Conservation (phyloP, 768 basidiomycete species). For the Mycena belliarum region DNA sequence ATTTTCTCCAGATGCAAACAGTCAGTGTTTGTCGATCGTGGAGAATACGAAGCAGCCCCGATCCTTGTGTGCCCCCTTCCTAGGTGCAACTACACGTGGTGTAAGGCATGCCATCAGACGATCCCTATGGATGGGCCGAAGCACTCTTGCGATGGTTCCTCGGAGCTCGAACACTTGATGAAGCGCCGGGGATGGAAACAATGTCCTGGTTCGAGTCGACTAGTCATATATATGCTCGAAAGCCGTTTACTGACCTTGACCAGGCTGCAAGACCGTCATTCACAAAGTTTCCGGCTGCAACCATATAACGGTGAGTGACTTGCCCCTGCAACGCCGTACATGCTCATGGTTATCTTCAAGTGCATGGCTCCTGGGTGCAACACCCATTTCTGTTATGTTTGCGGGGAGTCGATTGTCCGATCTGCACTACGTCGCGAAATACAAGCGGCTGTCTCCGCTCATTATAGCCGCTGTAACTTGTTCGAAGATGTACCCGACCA, state of each 20-base stretch:
- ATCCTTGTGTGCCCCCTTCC: slow-evolving; percentile 52
- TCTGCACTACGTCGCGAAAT: slow-evolving; percentile 38
- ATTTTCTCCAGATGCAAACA: slow-evolving; percentile 47
- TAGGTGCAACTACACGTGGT: slow-evolving; percentile 56
- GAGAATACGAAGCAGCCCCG: slow-evolving; percentile 40
- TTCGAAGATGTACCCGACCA: slow-evolving; percentile 32
- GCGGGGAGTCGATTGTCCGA: slow-evolving; percentile 46
- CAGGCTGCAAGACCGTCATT: slow-evolving; percentile 50
- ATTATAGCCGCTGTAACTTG: slow-evolving; percentile 35
- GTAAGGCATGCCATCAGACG: slow-evolving; percentile 55
- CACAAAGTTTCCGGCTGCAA: slow-evolving; percentile 55
- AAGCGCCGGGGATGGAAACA: slow-evolving; percentile 59
- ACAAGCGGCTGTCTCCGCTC: slow-evolving; percentile 27
- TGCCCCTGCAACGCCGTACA: background rate
- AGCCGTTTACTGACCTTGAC: background rate
- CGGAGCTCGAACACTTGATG: slow-evolving; percentile 56
- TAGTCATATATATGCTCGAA: background rate
- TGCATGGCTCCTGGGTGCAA: slow-evolving; percentile 62
- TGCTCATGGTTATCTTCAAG: slow-evolving; percentile 30
- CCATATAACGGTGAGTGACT: slow-evolving; percentile 54
- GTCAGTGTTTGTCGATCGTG: slow-evolving; percentile 50
- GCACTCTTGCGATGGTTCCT: slow-evolving; percentile 61
- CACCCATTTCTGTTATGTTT: slow-evolving; percentile 57
- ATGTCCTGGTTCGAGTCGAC: slow-evolving; percentile 58
- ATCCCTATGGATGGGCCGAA: slow-evolving; percentile 39